Percentiles rank a stretch among this genome's conserved stretches.
phyloP scores from a whole-genome alignment of 352 stramenopile genomes.

The Globisporangium middletonii region DNA sequence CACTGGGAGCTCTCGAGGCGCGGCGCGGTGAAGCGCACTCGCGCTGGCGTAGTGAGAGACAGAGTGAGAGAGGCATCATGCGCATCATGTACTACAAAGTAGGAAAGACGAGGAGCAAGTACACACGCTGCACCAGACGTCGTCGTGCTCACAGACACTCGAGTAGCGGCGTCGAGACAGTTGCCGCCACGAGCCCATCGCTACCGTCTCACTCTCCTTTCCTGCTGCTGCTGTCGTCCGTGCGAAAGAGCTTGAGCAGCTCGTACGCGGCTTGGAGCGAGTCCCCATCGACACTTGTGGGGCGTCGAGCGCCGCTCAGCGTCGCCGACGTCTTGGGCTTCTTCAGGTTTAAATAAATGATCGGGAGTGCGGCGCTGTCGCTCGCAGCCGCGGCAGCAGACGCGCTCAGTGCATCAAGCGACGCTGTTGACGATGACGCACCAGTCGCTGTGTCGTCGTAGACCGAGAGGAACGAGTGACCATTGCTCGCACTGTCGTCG shows the following conservation, averaged over 20 bases:
- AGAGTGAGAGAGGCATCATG: too few relatives aligned
- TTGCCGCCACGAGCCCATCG: too few relatives aligned
- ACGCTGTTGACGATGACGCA: constrained; percentile 5
- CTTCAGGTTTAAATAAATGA: constrained; percentile 81
- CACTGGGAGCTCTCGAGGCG: neutral
- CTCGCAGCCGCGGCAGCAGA: constrained; percentile 16
- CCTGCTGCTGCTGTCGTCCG: neutral
- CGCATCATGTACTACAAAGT: too few relatives aligned
- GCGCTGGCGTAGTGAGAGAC: too few relatives aligned
- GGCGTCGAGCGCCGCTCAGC: neutral
- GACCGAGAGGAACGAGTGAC: neutral
- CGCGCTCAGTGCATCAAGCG: too few relatives aligned
- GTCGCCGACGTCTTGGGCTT: constrained; percentile 32
- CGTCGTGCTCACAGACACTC: too few relatives aligned
- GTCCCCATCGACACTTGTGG: constrained; percentile 43
- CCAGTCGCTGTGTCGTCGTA: neutral
- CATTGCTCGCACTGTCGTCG: constrained; percentile 9
- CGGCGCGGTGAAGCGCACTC: neutral
- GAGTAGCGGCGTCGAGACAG: too few relatives aligned
- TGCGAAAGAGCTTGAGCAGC: constrained; percentile 41
- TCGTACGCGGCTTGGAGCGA: constrained; percentile 69
- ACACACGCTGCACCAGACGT: too few relatives aligned
- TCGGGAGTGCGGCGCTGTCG: constrained; percentile 51
- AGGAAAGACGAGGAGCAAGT: too few relatives aligned
- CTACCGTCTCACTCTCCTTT: neutral